Percentiles rank a stretch among this genome's conserved stretches.
phyloP scores from a whole-genome alignment of 352 stramenopile genomes.

The Globisporangium sylvaticum region DNA sequence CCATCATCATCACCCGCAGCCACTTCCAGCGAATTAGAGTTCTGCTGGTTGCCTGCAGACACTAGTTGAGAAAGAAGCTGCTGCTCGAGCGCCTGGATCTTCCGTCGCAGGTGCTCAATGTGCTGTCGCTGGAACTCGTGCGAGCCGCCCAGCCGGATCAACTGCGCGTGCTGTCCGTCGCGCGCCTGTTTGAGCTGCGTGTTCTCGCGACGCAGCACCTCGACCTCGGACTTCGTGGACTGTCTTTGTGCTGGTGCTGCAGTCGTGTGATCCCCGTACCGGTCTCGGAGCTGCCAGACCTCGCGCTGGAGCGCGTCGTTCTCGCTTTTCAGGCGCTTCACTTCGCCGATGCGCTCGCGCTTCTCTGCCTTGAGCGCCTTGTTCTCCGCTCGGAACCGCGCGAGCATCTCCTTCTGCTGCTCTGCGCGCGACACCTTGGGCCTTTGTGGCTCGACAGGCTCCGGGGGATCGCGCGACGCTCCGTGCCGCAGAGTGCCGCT shows the following conservation, averaged over 20 bases:
- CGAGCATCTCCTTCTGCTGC: neutral
- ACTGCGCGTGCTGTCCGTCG: conserved; percentile 8
- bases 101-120: conserved; percentile 11
- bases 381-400: neutral
- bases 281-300: neutral
- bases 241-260: too few relatives aligned
- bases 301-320: neutral
- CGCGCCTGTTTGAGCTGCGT: conserved; percentile 4
- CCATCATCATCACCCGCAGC: too few relatives aligned
- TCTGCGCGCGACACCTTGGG: neutral
- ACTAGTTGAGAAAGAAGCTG: neutral
- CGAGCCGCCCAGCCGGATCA: conserved; percentile 9
- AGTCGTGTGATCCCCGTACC: too few relatives aligned
- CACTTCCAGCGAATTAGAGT: too few relatives aligned
- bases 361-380: neutral
- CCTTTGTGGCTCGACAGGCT: neutral
- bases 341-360: neutral
- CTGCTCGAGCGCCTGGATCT: conserved; percentile 11
- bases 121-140: conserved; percentile 16
- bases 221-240: conserved; percentile 7
- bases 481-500: neutral
- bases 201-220: conserved; percentile 5
- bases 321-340: neutral
- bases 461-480: neutral
- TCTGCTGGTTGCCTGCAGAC: neutral